Conservation (phyloP, 306 rosid genomes). For the Vigna nakashimae region DNA sequence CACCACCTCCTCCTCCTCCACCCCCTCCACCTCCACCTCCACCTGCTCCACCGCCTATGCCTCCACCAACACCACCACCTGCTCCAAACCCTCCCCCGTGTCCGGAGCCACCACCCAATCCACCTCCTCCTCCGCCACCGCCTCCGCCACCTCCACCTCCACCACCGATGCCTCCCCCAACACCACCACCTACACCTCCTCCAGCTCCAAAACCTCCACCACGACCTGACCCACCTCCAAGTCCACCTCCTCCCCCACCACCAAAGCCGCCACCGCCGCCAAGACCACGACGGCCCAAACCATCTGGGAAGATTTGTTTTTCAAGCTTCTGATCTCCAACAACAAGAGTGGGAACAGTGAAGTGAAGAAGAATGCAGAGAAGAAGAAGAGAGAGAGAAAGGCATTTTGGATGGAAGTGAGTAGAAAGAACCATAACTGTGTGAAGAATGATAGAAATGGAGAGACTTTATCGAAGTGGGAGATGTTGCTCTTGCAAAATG, state of each 20-base stretch:
- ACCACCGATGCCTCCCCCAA: constrained; percentile 42
- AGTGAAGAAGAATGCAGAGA: constrained; percentile 61
- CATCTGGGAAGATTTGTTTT: constrained; percentile 52
- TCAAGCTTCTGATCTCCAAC: constrained; percentile 67
- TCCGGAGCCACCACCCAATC: constrained; percentile 49
- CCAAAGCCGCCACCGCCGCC: constrained; percentile 43
- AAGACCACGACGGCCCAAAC: constrained; percentile 49
- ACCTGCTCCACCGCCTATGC: constrained; percentile 42
- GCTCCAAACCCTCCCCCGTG: constrained; percentile 51
- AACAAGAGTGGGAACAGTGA: constrained; percentile 46
- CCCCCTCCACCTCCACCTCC: constrained; percentile 33
- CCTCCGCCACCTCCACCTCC: constrained; percentile 53
- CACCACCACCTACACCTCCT: constrained; percentile 45
- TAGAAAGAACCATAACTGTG: constrained; percentile 33
- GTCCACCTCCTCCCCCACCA: constrained; percentile 52
- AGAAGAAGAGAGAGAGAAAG: constrained; percentile 45
- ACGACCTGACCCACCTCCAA: constrained; percentile 42
- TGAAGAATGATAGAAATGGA: not conserved
- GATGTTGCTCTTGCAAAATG: not conserved
- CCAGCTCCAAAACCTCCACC: constrained; percentile 54
- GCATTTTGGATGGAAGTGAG: constrained; percentile 54
- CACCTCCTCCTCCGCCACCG: constrained; percentile 43
- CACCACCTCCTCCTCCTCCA: constrained; percentile 60
- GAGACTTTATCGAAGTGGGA: not conserved
- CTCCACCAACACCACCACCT: constrained; percentile 50